Evolutionary conservation across 1,284 basidiomycete species (phyloP), one percentile per base, ranked within the genome.

Genomic region (Sporisorium iseilematis-ciliati): DNA sequence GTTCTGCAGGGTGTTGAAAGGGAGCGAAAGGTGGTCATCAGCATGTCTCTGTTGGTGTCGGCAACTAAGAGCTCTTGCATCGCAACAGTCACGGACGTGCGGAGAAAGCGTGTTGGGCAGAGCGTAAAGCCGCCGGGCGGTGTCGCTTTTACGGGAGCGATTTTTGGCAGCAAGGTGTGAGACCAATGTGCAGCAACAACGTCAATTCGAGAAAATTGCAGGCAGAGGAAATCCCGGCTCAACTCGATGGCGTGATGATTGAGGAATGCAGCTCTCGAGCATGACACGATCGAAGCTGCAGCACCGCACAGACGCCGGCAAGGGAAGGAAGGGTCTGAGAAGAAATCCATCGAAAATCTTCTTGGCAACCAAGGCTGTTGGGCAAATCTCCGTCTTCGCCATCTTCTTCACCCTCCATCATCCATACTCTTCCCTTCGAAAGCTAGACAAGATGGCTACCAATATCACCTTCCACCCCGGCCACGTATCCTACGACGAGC

Each of bases 401-500:
- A n/a, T 33, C 40, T 16, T 53, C 42, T 20, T 26, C 35, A 11
- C 41, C 21, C 25, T 29, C 20, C 21, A 35, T 11, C 25, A 25
- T 33, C 16, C 40, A 38, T 16, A 14, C 35, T 14, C 18, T 16
- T 38, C 8, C 18, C 23, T 38, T 18, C 18, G 1, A 14, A 41
- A 31, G 33, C 23, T 23, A 21, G 38, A 25, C 59, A 79, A 53
- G 25, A 93, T 93, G 92, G 90, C 92, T 33, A 92, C 92, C 60
- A 93, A 95, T 87, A 93, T 95, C 83, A 92, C 91, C 63, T 94
- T 94, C 86, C 93, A 94, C 88, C 86, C 88, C 18, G 90, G 90
- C 87, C 76, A 68, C 51, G 82, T 84, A 29, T 71, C 78, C 18
- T 83, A 84, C 67, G 75, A 78, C 7, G 83, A 84, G 74, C 77